Conservation (phyloP, 352 stramenopile species). For the Phytopythium montanum region DNA sequence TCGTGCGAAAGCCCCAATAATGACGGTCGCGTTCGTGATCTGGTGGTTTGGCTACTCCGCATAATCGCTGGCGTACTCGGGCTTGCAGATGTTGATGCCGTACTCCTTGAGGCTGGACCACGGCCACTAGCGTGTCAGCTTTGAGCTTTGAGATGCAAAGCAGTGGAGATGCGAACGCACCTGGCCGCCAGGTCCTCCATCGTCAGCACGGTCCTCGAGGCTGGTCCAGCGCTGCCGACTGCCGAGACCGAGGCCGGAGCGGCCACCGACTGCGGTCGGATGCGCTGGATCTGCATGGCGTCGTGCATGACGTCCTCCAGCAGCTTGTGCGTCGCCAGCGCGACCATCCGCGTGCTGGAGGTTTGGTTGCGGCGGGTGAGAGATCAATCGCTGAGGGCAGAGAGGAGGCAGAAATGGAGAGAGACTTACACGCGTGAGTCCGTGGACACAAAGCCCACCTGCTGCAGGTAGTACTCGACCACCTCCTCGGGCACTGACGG, state of each 20-base stretch:
- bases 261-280: conserved; percentile 35
- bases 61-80: conserved; percentile 76
- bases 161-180: neutral
- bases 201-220: conserved; percentile 40
- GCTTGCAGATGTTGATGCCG: conserved; percentile 75
- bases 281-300: conserved; percentile 75
- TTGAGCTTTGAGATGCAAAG: neutral
- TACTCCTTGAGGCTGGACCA: conserved; percentile 67
- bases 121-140: too few relatives aligned
- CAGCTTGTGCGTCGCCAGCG: conserved; percentile 76
- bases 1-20: neutral
- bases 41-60: conserved; percentile 8
- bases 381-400: conserved; percentile 6
- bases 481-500: conserved; percentile 73
- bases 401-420: conserved; percentile 1
- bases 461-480: conserved; percentile 74
- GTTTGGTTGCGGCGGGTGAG: neutral
- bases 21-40: neutral
- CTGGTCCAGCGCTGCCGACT: conserved; percentile 1
- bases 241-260: conserved; percentile 6
- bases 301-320: conserved; percentile 76
- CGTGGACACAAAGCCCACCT: conserved; percentile 57
- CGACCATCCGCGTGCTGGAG: conserved; percentile 55
- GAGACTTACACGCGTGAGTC: conserved; percentile 63
- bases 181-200: conserved; percentile 68